phyloP scores from a whole-genome alignment of 306 rosid species.

The Parietaria judaica region DNA sequence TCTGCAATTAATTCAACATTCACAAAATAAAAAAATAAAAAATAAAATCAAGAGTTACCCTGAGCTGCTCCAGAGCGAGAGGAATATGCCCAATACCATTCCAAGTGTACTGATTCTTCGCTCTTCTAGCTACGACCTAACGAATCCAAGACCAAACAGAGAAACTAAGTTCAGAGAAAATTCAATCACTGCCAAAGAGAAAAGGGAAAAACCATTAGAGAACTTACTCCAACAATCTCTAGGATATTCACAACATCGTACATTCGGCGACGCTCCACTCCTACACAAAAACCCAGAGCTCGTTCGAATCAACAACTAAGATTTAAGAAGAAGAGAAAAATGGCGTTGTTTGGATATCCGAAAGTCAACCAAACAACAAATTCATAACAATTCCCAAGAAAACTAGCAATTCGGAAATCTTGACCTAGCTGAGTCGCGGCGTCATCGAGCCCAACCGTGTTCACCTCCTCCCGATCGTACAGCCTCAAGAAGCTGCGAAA shows the following conservation, averaged over 20 bases:
- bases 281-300: slow-evolving; percentile 11
- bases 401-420: background rate
- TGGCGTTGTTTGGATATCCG: background rate
- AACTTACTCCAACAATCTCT: slow-evolving; percentile 37
- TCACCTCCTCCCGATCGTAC: slow-evolving; percentile 24
- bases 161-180: background rate
- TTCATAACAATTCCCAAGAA: too few species aligned
- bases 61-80: slow-evolving; percentile 20
- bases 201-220: background rate
- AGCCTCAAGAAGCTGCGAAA: slow-evolving; percentile 30
- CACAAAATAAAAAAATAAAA: background rate
- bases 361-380: too few species aligned
- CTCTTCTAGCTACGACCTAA: slow-evolving; percentile 37
- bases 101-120: slow-evolving; percentile 35
- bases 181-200: background rate
- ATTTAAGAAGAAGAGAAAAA: background rate
- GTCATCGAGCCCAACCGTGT: slow-evolving; percentile 33
- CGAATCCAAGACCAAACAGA: slow-evolving; percentile 1
- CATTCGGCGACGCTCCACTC: slow-evolving; percentile 47
- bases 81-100: slow-evolving; percentile 35
- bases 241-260: slow-evolving; percentile 45
- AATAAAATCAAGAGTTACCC: slow-evolving; percentile 3
- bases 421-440: slow-evolving; percentile 32
- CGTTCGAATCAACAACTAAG: background rate
- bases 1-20: background rate